Conservation (phyloP, 805 yeast genomes). For the Spathaspora passalidarum region DNA sequence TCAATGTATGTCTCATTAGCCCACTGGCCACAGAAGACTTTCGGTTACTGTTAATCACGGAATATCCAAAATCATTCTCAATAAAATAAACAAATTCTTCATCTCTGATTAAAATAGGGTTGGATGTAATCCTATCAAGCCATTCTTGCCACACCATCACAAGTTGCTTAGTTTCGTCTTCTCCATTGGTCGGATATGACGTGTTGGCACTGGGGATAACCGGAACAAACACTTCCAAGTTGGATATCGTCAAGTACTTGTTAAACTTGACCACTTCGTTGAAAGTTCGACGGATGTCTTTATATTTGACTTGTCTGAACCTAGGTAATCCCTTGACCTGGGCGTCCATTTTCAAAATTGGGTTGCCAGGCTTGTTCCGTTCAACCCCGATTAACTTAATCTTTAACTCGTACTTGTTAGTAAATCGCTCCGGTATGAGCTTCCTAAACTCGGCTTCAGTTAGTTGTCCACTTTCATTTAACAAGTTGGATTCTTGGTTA, state of each 20-base stretch:
- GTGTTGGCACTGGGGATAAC: conserved; percentile 75
- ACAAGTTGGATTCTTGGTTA: conserved; percentile 5
- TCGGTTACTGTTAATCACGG: conserved; percentile 57
- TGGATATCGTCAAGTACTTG: conserved; percentile 72
- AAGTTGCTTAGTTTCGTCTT: conserved; percentile 68
- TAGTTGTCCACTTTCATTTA: too few relatives aligned
- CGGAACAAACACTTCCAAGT: conserved; percentile 92
- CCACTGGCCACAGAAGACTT: conserved; percentile 76
- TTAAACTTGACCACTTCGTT: conserved; percentile 74
- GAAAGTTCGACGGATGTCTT: conserved; percentile 76
- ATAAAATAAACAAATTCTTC: conserved; percentile 85
- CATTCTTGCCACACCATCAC: conserved; percentile 69
- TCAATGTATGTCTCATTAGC: conserved; percentile 79
- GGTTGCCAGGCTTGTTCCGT: conserved; percentile 70
- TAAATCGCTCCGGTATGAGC: conserved; percentile 50
- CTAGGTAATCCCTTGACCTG: conserved; percentile 58
- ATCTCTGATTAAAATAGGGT: conserved; percentile 80
- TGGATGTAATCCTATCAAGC: conserved; percentile 70
- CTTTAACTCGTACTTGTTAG: conserved; percentile 39
- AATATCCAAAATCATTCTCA: conserved; percentile 68
- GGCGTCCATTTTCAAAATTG: conserved; percentile 69
- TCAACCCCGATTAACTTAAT: conserved; percentile 70
- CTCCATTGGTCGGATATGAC: conserved; percentile 78
- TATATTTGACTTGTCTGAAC: conserved; percentile 66
- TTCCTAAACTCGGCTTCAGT: conserved; percentile 41